These are phyloP conservation scores for Litsea cubeba DNA, from an alignment of 164 flowering plant species.

Conservation along the genomic window DNA sequence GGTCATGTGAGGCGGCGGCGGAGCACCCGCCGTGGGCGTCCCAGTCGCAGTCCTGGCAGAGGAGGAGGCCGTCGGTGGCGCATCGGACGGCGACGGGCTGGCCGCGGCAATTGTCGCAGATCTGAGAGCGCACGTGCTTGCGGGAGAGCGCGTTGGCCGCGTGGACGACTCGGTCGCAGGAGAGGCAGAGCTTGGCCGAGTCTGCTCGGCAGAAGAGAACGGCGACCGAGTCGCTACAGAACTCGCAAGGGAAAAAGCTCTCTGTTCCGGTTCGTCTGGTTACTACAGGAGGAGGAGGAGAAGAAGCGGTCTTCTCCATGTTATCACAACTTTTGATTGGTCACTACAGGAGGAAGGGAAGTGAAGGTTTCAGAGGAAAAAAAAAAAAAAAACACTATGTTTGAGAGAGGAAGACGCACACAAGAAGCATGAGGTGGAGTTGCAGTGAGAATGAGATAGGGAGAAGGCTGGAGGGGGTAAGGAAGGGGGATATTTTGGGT, in stretches of 20 bases:
- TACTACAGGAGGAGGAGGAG: not conserved
- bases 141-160: conserved; percentile 61
- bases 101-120: conserved; percentile 63
- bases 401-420: not conserved
- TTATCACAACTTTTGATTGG: too few species aligned
- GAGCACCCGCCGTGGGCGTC: conserved; percentile 56
- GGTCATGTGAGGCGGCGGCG: conserved; percentile 40
- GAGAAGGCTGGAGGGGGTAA: not conserved
- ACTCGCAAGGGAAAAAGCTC: conserved; percentile 43
- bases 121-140: conserved; percentile 56
- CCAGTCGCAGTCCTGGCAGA: conserved; percentile 68
- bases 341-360: not conserved
- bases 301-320: not conserved
- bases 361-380: not conserved
- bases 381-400: not conserved
- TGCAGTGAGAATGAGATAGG: not conserved
- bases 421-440: conserved; percentile 1
- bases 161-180: conserved; percentile 69
- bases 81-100: conserved; percentile 53
- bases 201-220: conserved; percentile 78
- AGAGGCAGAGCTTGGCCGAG: conserved; percentile 69
- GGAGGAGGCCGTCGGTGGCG: conserved; percentile 40
- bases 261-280: not conserved
- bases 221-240: conserved; percentile 50
- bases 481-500: not conserved